Evolutionary conservation across 2,329 filamentous ascomycete species (phyloP), one percentile per base, ranked within the genome.

Genomic region (Xylaria sp.): DNA sequence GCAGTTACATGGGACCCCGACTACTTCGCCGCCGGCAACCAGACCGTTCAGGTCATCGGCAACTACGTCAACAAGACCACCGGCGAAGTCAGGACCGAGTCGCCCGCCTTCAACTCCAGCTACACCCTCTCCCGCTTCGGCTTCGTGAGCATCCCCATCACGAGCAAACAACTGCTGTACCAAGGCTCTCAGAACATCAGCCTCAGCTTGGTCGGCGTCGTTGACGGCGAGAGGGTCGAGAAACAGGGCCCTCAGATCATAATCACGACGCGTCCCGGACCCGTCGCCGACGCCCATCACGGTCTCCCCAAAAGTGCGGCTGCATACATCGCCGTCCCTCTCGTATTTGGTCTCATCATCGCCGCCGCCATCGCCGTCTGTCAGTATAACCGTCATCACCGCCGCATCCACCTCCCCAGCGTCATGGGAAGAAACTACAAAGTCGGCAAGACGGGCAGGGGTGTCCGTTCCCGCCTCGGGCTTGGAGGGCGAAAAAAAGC

Each of bases 1-100:
- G 8, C 56, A 89, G 87, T 89, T 63, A 88, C 85, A 34, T 89
- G 87, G 87, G 86, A 89, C 72, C 80, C 86, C 28, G 78, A 82
- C 60, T 85, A 81, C 78, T 88, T 87, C 80, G 80, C 81, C 57
- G 78, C 80, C 65, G 81, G 83, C 73, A 80, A 79, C 28, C 80
- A 80, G 44, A 81, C 80, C 55, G 75, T 84, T 63, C 74, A 69
- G 39, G 66, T 80, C 48, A 64, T 73, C 60, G 76, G 73, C 9
- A 77, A 76, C 65, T 77, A 78, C 65, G 8, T 79, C 39, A 78
- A 81, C 68, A 67, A 74, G 39, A 78, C 77, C 32, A 78, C 76
- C 10, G 79, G 78, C 71, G 75, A 81, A 34, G 63, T 70, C 5
- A 72, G 64, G 61, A 76, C 81, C 20, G 78, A 80, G 70, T 75